Evolutionary conservation across 2,329 filamentous ascomycete genomes (phyloP).

Genomic region (Nigrospora sphaerica): DNA sequence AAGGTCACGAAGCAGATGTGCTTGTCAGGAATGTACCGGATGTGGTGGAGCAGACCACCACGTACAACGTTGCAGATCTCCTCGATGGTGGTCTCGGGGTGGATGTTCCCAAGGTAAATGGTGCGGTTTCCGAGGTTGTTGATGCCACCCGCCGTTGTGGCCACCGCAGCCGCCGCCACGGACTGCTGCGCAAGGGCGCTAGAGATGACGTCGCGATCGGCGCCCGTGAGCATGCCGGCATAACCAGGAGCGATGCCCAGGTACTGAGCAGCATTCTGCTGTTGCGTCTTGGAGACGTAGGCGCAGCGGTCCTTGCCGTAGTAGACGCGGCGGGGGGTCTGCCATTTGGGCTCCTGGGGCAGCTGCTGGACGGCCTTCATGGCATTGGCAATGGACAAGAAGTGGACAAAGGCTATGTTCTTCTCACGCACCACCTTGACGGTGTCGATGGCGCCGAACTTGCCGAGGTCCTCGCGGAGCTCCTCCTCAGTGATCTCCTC

Average conservation of each 20-base stretch:
- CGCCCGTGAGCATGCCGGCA: constrained; percentile 90
- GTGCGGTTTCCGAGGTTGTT: constrained; percentile 97
- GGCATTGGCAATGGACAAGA: constrained; percentile 88
- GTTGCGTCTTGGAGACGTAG: constrained; percentile 98
- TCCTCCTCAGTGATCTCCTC: constrained; percentile 90
- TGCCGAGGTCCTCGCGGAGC: constrained; percentile 87
- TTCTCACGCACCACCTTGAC: constrained; percentile 98
- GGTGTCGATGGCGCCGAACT: constrained; percentile 94
- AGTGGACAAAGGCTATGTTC: constrained; percentile 95
- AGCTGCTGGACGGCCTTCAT: constrained; percentile 97
- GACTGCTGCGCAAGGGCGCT: constrained; percentile 96
- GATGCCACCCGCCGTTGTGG: constrained; percentile 91
- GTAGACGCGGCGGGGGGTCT: constrained; percentile 89
- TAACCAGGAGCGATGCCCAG: constrained; percentile 95
- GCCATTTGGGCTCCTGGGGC: constrained; percentile 95
- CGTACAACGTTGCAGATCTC: constrained; percentile 99
- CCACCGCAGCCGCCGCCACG: constrained; percentile 91
- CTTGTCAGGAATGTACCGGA: constrained; percentile 98
- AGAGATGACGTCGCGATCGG: constrained; percentile 93
- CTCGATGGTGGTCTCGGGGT: constrained; percentile 97
- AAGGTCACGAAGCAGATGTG: constrained; percentile 99
- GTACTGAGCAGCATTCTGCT: constrained; percentile 98
- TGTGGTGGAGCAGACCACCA: constrained; percentile 91
- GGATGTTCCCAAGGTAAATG: constrained; percentile 97
- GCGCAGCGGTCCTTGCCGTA: constrained; percentile 98